Conservation (phyloP, 164 flowering plant genomes). For the Sextonia rubra region DNA sequence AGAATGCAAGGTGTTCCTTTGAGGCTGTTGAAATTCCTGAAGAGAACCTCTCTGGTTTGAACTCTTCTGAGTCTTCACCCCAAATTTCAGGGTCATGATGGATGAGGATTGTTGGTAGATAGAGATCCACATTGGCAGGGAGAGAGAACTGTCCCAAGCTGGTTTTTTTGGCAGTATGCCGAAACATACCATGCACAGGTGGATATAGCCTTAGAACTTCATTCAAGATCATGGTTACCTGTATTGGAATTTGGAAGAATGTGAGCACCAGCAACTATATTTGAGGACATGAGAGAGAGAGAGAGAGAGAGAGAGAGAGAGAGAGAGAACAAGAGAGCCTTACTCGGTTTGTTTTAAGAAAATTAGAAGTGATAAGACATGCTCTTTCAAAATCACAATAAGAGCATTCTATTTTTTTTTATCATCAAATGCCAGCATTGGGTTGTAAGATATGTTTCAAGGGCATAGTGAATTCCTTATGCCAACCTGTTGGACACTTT, state of each 20-base stretch:
- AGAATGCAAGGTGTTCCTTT: slow-evolving; percentile 10
- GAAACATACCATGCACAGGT: background rate
- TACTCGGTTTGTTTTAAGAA: background rate
- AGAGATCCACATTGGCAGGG: slow-evolving; percentile 16
- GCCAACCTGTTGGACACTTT: too few species aligned
- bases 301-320: too few species aligned
- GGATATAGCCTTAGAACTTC: slow-evolving; percentile 29
- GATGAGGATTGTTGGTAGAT: slow-evolving; percentile 5
- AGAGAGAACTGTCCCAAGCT: slow-evolving; percentile 15
- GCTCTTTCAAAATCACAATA: background rate
- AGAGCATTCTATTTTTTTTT: background rate
- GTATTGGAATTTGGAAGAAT: background rate
- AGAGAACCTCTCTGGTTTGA: slow-evolving; percentile 22
- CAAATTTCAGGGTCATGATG: slow-evolving; percentile 17
- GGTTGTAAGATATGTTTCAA: too few species aligned
- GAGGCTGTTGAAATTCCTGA: slow-evolving; percentile 20
- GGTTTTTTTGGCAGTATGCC: slow-evolving; percentile 2
- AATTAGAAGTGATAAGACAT: background rate
- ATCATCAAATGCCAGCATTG: too few species aligned
- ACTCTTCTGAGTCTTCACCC: slow-evolving; percentile 23
- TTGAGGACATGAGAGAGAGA: background rate
- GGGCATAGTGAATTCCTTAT: too few species aligned
- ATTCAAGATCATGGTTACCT: slow-evolving; percentile 22
- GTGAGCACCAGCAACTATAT: slow-evolving; percentile 9
- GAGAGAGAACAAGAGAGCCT: too few species aligned